Evolutionary conservation across 2,329 filamentous ascomycete genomes (phyloP), one percentile per base, ranked within the genome.

Genomic region (Fusarium phyllophilum): DNA sequence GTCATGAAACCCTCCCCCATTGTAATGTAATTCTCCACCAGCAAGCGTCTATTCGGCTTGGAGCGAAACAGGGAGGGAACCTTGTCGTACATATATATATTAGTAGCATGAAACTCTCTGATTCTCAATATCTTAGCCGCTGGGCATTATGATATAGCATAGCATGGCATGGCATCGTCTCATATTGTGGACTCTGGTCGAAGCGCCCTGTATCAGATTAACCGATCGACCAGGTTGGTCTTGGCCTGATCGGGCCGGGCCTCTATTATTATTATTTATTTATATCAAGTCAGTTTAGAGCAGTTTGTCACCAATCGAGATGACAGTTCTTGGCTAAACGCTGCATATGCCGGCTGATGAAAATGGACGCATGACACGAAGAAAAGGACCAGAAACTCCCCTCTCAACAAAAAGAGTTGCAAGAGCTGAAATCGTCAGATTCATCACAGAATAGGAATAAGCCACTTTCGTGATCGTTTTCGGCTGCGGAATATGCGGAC

Each of bases 141-240:
- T 58, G 42, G 48, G 26, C n/a, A 55, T 29, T 38, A 54, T 38
- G 31, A 20, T 38, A 26, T 39, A 39, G 24, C 20, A 29, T 36
- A 29, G 24, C 20, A 29, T 36, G n/a, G 24, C 51, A 39, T 29
- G 51, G 24, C 51, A 71, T 71, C 45, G 66, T 60, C 46, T 71
- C 69, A 63, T 42, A 48, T 57, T 29, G 41, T 70, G 65, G 54
- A 46, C 29, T 56, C 33, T 57, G 52, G 44, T 33, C 44, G 62
- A 74, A 74, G 62, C 67, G 62, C 62, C 58, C 31, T 74, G 71
- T 68, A 68, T 65, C 71, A 68, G 55, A 61, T 66, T 68, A 64
- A 75, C 51, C 61, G 64, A 74, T 51, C 22, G 62, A 71, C 67
- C 62, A 51, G 31, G 41, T 22, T 11, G 33, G n/a, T 18, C 34